phyloP scores from a whole-genome alignment of 139 green algal genomes.

The Dunaliella primolecta region DNA sequence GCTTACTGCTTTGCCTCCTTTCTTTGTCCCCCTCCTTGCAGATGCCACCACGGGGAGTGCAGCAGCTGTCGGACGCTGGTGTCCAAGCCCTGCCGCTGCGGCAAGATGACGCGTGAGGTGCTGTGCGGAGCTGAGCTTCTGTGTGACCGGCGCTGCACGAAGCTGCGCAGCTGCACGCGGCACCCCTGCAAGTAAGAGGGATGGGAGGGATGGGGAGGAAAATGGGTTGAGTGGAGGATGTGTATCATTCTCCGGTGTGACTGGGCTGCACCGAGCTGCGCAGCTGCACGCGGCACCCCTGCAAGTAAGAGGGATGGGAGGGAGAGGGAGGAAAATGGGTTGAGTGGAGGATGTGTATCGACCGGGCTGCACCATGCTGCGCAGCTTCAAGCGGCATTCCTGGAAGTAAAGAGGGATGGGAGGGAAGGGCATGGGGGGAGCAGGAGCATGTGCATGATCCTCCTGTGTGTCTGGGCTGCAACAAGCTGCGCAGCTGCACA shows the following conservation, averaged over 20 bases:
- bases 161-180: conserved; percentile 57
- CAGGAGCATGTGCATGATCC: too few relatives aligned
- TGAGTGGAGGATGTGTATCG: too few relatives aligned
- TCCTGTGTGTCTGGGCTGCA: conserved; percentile 73
- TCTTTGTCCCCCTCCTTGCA: too few relatives aligned
- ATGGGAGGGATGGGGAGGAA: too few relatives aligned
- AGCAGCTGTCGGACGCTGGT: conserved; percentile 28
- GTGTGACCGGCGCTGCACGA: conserved; percentile 70
- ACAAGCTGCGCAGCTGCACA: conserved; percentile 53
- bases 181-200: conserved; percentile 67
- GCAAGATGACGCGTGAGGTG: conserved; percentile 30
- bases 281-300: conserved; percentile 68
- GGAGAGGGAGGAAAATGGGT: too few relatives aligned
- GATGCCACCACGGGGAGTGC: conserved; percentile 12
- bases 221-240: too few relatives aligned
- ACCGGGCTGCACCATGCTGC: conserved; percentile 63
- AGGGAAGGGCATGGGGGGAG: too few relatives aligned
- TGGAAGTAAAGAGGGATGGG: too few relatives aligned
- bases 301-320: conserved; percentile 54
- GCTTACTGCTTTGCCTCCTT: too few relatives aligned
- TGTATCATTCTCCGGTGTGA: conserved; percentile 77
- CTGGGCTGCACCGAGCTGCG: conserved; percentile 58
- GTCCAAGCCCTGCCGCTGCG: conserved; percentile 47
- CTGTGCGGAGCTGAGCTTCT: conserved; percentile 54
- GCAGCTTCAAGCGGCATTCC: conserved; percentile 63